phyloP scores from a whole-genome alignment of 139 green algal species.

The Micractinium conductrix region DNA sequence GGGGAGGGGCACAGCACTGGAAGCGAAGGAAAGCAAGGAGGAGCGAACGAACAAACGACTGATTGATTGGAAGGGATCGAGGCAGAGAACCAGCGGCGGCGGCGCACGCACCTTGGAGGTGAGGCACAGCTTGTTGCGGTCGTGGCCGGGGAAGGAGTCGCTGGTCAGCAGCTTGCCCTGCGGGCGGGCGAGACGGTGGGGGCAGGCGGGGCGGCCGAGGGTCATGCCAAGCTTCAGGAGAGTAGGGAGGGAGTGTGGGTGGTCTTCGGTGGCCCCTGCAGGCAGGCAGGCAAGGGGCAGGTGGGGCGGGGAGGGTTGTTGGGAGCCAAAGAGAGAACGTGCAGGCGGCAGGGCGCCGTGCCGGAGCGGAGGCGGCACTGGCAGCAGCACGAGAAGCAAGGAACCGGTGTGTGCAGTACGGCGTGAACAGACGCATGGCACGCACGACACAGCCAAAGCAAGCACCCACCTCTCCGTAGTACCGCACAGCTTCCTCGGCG shows the following conservation, averaged over 20 bases:
- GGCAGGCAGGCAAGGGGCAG: neutral
- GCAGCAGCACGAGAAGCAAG: neutral
- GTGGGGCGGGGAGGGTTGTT: neutral
- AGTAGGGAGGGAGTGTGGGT: neutral
- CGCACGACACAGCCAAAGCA: neutral
- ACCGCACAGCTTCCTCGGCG: slow-evolving; percentile 92
- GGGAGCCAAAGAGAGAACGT: neutral
- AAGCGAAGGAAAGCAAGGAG: too few relatives aligned
- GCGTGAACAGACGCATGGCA: neutral
- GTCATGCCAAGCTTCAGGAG: too few relatives aligned
- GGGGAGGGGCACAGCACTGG: too few relatives aligned
- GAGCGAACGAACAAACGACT: too few relatives aligned
- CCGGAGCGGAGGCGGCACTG: neutral
- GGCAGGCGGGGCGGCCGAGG: too few relatives aligned
- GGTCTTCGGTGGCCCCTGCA: too few relatives aligned
- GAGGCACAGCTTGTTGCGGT: slow-evolving; percentile 94
- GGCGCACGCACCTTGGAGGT: slow-evolving; percentile 70
- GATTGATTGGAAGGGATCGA: too few relatives aligned
- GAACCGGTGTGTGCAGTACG: neutral
- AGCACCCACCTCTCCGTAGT: slow-evolving; percentile 67
- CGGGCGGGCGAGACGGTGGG: neutral
- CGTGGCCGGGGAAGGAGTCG: slow-evolving; percentile 93
- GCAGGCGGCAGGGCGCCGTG: neutral
- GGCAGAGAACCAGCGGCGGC: too few relatives aligned
- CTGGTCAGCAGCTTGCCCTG: slow-evolving; percentile 80